phyloP scores from a whole-genome alignment of 305 asterid genomes.

The Fraxinus latifolia region DNA sequence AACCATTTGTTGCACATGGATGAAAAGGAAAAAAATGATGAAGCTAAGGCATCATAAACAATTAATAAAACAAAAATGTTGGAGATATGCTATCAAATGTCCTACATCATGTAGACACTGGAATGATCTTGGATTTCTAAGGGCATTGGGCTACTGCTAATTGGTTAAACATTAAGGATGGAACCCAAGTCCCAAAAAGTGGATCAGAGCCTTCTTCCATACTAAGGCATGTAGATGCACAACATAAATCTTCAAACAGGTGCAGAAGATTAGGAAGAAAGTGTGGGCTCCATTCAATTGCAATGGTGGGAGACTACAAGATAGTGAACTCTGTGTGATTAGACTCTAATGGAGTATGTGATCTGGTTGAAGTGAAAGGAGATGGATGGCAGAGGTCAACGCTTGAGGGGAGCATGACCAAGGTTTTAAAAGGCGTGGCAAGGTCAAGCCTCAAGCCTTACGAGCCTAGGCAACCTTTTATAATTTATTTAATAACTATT shows the following conservation, averaged over 20 bases:
- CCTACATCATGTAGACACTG: neutral
- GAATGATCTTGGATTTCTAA: neutral
- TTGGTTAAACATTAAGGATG: neutral
- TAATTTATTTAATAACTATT: neutral
- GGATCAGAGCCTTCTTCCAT: neutral
- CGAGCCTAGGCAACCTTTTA: neutral
- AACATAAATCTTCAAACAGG: neutral
- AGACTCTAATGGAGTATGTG: neutral
- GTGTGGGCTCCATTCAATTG: neutral
- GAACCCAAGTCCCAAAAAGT: neutral
- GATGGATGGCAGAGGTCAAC: neutral
- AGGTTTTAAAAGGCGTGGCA: neutral
- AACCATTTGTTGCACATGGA: constrained; percentile 26
- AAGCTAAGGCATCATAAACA: constrained; percentile 2
- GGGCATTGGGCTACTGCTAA: neutral
- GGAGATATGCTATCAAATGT: neutral
- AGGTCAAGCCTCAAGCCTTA: neutral
- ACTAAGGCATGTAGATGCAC: neutral
- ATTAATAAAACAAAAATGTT: constrained; percentile 11
- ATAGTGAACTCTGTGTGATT: neutral
- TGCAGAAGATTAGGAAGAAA: neutral
- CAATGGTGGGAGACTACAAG: neutral
- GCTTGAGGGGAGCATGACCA: neutral
- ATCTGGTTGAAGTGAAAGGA: neutral
- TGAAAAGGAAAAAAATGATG: neutral